Conservation (phyloP, 73 alveolate species). For the Symbiodinium natans region DNA sequence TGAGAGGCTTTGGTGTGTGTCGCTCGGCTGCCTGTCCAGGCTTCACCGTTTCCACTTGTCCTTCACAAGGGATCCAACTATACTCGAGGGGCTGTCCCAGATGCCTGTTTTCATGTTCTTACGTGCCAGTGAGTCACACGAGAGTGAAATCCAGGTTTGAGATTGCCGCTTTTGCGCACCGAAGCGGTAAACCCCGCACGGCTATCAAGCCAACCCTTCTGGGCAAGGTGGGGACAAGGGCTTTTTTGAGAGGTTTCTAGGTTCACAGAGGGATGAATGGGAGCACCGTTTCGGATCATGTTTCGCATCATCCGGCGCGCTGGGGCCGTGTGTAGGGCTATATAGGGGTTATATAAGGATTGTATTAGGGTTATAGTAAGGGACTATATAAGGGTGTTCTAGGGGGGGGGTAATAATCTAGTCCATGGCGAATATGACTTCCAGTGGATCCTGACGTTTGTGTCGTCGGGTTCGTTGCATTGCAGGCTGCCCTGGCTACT, state of each 20-base stretch:
- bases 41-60: neutral
- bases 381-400: no score
- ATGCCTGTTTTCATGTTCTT: neutral
- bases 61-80: neutral
- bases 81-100: neutral
- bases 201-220: constrained; percentile 13
- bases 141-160: no score
- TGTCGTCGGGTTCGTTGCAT: no score
- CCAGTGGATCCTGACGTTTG: no score
- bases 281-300: neutral
- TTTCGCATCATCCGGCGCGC: neutral
- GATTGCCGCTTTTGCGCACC: constrained; percentile 2
- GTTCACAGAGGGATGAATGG: neutral
- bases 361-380: no score
- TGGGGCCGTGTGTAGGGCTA: neutral
- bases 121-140: no score
- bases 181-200: neutral
- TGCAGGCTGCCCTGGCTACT: neutral
- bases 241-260: neutral
- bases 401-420: no score
- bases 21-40: neutral
- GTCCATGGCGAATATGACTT: no score
- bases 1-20: constrained; percentile 12
- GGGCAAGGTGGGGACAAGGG: neutral
- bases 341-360: no score